Percentiles rank a stretch among this genome's conserved stretches.
Evolutionary conservation across 805 yeast species (phyloP).

Genomic region (Lachancea lanzarotensis): DNA sequence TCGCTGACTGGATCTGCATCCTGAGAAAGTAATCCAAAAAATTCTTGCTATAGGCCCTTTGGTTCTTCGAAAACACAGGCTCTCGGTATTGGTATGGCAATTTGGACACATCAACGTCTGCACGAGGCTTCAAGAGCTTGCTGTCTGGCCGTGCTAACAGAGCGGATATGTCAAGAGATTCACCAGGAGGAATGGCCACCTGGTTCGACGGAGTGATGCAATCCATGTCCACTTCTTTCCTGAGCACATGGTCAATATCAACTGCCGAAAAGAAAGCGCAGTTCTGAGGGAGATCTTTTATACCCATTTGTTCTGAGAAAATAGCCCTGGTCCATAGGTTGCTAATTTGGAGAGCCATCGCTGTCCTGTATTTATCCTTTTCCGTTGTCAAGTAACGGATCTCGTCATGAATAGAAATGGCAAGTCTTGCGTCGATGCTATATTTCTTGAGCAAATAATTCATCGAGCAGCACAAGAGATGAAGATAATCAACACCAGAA

Average conservation of each 20-base stretch:
- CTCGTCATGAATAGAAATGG: conserved; percentile 93
- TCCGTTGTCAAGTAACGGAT: conserved; percentile 72
- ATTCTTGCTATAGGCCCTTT: conserved; percentile 22
- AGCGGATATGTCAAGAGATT: conserved; percentile 53
- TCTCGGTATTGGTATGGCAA: conserved; percentile 21
- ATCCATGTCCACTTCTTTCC: conserved; percentile 89
- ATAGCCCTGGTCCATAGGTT: conserved; percentile 95
- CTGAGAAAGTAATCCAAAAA: conserved; percentile 23
- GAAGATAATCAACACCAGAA: conserved; percentile 95
- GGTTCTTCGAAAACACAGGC: conserved; percentile 29
- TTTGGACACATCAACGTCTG: conserved; percentile 17
- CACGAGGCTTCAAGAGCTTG: conserved; percentile 14
- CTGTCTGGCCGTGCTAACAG: conserved; percentile 40
- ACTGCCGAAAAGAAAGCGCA: conserved; percentile 94
- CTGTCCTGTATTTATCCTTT: conserved; percentile 67
- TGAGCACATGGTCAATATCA: conserved; percentile 78
- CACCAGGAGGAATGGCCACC: conserved; percentile 67
- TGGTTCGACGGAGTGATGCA: conserved; percentile 89
- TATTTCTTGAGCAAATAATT: conserved; percentile 65
- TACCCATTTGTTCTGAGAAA: conserved; percentile 88
- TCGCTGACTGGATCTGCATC: conserved; percentile 27
- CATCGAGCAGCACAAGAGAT: conserved; percentile 79
- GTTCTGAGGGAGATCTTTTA: conserved; percentile 83
- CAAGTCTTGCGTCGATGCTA: conserved; percentile 64
- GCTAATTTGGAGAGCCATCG: conserved; percentile 78